These are phyloP conservation scores for Taxillus chinensis DNA, from an alignment of 164 flowering plant species.

Conservation along the genomic window DNA sequence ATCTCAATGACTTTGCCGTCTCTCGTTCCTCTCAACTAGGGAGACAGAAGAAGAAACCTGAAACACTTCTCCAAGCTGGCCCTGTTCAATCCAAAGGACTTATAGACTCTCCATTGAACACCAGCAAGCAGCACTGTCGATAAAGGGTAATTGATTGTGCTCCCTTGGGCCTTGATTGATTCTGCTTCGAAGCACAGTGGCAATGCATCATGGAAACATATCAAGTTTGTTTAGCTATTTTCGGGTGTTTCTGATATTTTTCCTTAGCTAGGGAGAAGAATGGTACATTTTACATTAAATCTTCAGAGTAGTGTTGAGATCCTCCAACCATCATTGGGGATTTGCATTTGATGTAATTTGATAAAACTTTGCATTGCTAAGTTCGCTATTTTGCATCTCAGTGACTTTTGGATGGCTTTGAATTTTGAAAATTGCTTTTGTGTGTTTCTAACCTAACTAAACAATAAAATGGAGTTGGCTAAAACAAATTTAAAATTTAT, in stretches of 20 bases:
- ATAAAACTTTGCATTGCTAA: conserved; percentile 9
- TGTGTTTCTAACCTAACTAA: background rate
- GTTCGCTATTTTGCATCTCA: conserved; percentile 11
- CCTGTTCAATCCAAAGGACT: conserved; percentile 30
- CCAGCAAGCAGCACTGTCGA: conserved; percentile 34
- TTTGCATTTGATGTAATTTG: conserved; percentile 17
- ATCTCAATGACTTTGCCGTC: conserved; percentile 73
- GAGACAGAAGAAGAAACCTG: conserved; percentile 58
- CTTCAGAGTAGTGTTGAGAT: conserved; percentile 9
- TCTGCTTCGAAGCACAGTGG: background rate
- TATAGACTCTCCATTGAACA: conserved; percentile 44
- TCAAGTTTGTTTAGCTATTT: conserved; percentile 11
- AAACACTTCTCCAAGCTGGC: conserved; percentile 31
- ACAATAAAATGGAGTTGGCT: too few relatives aligned
- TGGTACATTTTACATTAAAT: conserved; percentile 4
- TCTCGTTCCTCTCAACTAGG: conserved; percentile 57
- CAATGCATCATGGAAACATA: conserved; percentile 7
- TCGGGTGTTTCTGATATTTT: conserved; percentile 9
- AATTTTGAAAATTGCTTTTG: conserved; percentile 8
- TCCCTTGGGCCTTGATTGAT: conserved; percentile 11
- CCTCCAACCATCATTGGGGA: conserved; percentile 14
- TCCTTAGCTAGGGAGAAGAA: conserved; percentile 9
- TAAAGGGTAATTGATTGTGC: conserved; percentile 13
- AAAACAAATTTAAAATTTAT: too few relatives aligned
- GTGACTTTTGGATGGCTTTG: conserved; percentile 11